phyloP scores from a whole-genome alignment of 2,329 filamentous ascomycete species.

The Elsinoe batatas region DNA sequence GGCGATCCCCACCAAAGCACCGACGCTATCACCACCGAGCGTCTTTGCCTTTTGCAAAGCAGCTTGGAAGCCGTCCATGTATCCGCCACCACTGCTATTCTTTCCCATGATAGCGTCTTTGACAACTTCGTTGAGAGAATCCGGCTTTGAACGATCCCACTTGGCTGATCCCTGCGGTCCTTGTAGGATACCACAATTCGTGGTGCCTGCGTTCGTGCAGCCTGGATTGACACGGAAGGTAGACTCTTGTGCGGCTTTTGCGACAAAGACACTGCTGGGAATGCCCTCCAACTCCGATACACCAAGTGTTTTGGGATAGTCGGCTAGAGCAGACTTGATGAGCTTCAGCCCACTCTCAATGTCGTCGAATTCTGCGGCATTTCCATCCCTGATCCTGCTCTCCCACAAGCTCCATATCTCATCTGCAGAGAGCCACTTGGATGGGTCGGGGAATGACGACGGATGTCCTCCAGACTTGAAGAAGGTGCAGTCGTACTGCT shows the following conservation, averaged over 20 bases:
- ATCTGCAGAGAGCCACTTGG: background rate
- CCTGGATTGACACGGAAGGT: background rate
- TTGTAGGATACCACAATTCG: constrained; percentile 3
- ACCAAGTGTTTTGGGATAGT: background rate
- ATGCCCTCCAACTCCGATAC: background rate
- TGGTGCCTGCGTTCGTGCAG: constrained; percentile 6
- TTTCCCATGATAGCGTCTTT: constrained; percentile 4
- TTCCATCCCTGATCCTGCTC: background rate
- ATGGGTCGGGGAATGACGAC: constrained; percentile 1
- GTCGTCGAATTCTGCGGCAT: background rate
- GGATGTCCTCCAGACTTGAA: background rate
- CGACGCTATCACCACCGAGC: background rate
- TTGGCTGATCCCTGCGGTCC: background rate
- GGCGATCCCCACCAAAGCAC: background rate
- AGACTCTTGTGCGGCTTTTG: constrained; percentile 1
- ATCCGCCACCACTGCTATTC: constrained; percentile 5
- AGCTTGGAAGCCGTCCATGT: constrained; percentile 1
- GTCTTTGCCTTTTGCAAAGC: constrained; percentile 1
- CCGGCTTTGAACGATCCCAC: background rate
- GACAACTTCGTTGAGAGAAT: background rate
- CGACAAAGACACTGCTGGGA: background rate
- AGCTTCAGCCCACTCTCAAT: background rate
- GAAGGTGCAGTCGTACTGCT: constrained; percentile 6
- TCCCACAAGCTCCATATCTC: background rate
- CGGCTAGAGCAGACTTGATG: background rate